Base-by-base conservation (phyloP, 2,329 filamentous ascomycete genomes). In the Fusarium heterosporum region DNA sequence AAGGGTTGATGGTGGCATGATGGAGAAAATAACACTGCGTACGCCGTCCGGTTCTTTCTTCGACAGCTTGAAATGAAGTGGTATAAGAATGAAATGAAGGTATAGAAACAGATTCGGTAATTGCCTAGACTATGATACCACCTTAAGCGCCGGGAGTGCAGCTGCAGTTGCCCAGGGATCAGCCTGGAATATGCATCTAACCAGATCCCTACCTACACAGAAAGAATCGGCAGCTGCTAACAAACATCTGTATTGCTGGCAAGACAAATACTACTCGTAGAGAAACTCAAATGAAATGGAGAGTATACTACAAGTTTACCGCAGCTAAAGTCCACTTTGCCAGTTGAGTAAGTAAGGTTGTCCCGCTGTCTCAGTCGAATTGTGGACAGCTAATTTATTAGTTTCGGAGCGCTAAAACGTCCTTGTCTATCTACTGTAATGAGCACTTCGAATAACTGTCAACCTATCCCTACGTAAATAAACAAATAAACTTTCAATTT, bases 1-100 rank as follows among this genome's bases (percentile, higher is more conserved):
- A 9, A 68, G 10, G 17, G 28, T 45, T 5, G 49, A 47, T 8
- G n/a, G 14, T n/a, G 39, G 10, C 58, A 59, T 63, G 22, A 6
- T 6, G n/a, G 16, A 17, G 16, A 5, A 10, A 36, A 11, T 9
- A 36, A n/a, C 8, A 9, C n/a, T 4, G 9, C n/a, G n/a, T 36
- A 36, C 8, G n/a, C 8, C 14, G 6, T 16, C 10, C 16, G 10
- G 8, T 36, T 8, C 4, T 36, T 5, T 10, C 10, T 5, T 36
- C 16, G 16, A 10, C 34, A 6, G 3, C 8, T 36, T 36, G 34
- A n/a, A 11, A 16, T 36, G 16, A 36, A 36, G 16, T 36, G 34
- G 34, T 17, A n/a, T 10, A 36, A 16, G 8, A 36, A 36, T 10
- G 8, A 36, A n/a, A 36, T 16, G 16, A n/a, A n/a, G 34, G 34